Base-by-base conservation (phyloP, 768 basidiomycete genomes). In the Xerocomellus amylosporus region DNA sequence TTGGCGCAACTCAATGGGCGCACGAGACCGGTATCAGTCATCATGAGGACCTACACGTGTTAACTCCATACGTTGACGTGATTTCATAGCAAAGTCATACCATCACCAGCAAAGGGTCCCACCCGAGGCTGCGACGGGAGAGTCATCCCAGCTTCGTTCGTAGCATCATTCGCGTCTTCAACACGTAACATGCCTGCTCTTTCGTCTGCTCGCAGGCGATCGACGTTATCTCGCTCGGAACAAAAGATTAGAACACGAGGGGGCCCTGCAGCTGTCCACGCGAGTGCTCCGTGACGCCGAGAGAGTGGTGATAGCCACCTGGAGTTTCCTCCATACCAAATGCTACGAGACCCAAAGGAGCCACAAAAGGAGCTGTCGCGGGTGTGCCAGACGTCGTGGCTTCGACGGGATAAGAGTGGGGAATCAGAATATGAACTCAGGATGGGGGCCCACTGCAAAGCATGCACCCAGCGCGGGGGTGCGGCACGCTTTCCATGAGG, bases 401-500 rank as follows among this genome's bases (percentile, higher is more conserved):
- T 31, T 40, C 7, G 45, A 54, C 39, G 59, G 63, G 47, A 59
- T 28, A 31, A 66, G 56, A 49, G 52, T 58, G 61, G 64, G 57
- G 57, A 46, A 58, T 51, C 49, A 49, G 22, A 36, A 38, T 40
- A 58, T 26, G 52, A 45, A 30, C 22, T 39, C 41, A 36, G 39
- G 45, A 58, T 49, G 49, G 42, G 50, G 38, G 44, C 13, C 47
- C 53, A 64, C 49, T 49, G 43, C 53, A 49, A 60, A 37, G 53
- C 65, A 56, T 51, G 60, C 53, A 61, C 52, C 31, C 58, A 45
- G 53, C 49, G 64, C 56, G 47, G 63, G 63, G 39, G 54, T 69
- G 67, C 64, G 58, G 68, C 67, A 70, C 54, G 53, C 54, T 60
- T 68, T 42, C 59, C 67, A 68, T 63, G 67, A 68, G 67, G 67